Evolutionary conservation across 1,139 yeast genomes (phyloP).

Genomic region (Eremothecium sinecaudum): DNA sequence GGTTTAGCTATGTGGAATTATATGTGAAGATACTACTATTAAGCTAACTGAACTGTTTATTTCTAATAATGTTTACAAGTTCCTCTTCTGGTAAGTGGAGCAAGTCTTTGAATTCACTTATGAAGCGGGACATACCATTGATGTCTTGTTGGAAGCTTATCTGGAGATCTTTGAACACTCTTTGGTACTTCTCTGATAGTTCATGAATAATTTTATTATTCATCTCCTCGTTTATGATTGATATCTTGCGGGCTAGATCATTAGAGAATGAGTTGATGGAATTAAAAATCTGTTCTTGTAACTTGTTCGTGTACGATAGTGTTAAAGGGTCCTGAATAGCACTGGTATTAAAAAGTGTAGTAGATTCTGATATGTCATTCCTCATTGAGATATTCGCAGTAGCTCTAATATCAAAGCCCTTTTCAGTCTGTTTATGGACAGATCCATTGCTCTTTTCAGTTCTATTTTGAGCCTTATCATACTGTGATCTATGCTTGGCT

Average conservation of each 20-base stretch:
- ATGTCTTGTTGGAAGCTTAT: constrained; percentile 31
- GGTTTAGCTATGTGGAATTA: neutral
- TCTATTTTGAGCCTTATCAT: neutral
- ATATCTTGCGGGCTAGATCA: constrained; percentile 30
- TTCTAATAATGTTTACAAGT: constrained; percentile 24
- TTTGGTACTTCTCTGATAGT: constrained; percentile 30
- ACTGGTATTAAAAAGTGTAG: constrained; percentile 14
- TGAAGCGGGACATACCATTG: constrained; percentile 29
- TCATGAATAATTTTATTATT: constrained; percentile 30
- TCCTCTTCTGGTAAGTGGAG: constrained; percentile 31
- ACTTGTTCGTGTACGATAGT: constrained; percentile 27
- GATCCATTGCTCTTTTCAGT: neutral
- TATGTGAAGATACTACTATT: neutral
- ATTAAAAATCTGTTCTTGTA: constrained; percentile 31
- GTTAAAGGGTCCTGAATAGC: constrained; percentile 6
- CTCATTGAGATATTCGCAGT: constrained; percentile 2
- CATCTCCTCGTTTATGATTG: constrained; percentile 31
- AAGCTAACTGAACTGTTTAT: constrained; percentile 15
- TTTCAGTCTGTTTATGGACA: neutral
- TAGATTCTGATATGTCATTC: constrained; percentile 8
- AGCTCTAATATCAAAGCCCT: neutral
- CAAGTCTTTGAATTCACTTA: constrained; percentile 30
- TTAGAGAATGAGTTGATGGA: constrained; percentile 30
- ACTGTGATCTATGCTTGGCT: neutral
- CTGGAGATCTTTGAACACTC: constrained; percentile 28